A percentile compares a stretch with the other conserved stretches of the same genome.
These are phyloP conservation scores for Capronia americana DNA, from an alignment of 2,329 filamentous ascomycete species.

Conservation along the genomic window DNA sequence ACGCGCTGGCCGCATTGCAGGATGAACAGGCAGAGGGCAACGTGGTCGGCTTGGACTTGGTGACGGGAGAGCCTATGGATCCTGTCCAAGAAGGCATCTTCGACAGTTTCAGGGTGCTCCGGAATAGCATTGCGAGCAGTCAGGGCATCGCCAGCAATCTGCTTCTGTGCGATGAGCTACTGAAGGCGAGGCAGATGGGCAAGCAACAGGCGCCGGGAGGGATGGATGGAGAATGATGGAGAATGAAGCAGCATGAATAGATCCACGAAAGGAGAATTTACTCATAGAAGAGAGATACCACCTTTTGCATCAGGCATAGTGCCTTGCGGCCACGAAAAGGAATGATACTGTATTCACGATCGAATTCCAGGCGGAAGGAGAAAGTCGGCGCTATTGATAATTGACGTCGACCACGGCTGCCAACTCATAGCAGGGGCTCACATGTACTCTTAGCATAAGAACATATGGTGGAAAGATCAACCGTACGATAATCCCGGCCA, in stretches of 20 bases:
- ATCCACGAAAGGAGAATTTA: not conserved
- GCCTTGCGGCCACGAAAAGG: not conserved
- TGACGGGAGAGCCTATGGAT: constrained; percentile 92
- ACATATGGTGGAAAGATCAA: not conserved
- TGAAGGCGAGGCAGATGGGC: constrained; percentile 96
- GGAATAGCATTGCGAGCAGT: constrained; percentile 92
- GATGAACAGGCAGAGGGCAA: constrained; percentile 86
- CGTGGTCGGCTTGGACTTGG: constrained; percentile 82
- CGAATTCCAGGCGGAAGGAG: not conserved
- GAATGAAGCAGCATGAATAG: not conserved
- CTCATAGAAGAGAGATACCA: no score
- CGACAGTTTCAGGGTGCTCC: constrained; percentile 92
- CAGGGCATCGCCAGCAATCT: constrained; percentile 95
- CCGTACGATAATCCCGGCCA: no score
- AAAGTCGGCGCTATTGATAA: not conserved
- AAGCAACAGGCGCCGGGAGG: constrained; percentile 49
- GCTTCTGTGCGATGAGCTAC: constrained; percentile 91
- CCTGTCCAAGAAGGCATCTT: constrained; percentile 90
- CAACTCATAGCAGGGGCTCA: not conserved
- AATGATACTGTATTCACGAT: not conserved
- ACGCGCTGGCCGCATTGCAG: constrained; percentile 84
- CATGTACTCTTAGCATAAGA: constrained; percentile 13
- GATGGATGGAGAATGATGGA: constrained; percentile 30
- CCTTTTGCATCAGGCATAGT: not conserved
- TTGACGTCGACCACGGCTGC: not conserved